Conservation (phyloP, 139 green algal species). For the Auxenochlorella protothecoides region DNA sequence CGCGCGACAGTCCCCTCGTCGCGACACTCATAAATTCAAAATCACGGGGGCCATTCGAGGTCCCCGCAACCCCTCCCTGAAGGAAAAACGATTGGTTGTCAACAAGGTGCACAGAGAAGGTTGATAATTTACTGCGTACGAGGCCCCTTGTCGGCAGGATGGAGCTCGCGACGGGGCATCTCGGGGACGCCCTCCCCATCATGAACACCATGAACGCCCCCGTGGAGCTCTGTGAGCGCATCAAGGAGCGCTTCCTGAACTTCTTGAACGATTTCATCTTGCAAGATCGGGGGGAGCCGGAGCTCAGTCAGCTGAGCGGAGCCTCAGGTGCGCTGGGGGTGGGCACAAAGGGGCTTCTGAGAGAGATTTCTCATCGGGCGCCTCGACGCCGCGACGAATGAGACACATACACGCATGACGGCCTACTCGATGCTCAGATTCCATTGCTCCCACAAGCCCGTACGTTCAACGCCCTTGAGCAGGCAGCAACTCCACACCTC, state of each 20-base stretch:
- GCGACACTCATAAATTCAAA: too few relatives aligned
- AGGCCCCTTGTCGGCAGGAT: too few relatives aligned
- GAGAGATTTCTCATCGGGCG: neutral
- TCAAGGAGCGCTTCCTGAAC: constrained; percentile 8
- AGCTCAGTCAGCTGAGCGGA: constrained; percentile 14
- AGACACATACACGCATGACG: too few relatives aligned
- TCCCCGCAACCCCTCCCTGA: too few relatives aligned
- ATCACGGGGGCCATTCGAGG: too few relatives aligned
- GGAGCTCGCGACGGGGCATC: too few relatives aligned
- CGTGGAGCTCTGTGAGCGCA: constrained; percentile 11
- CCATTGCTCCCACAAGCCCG: neutral
- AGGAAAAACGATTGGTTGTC: too few relatives aligned
- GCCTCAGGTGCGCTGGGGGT: constrained; percentile 10
- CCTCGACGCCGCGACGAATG: too few relatives aligned
- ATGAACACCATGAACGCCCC: constrained; percentile 25
- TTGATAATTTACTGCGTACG: too few relatives aligned
- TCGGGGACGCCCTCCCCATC: neutral
- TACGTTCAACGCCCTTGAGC: constrained; percentile 5
- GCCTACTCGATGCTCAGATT: too few relatives aligned
- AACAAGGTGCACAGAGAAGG: too few relatives aligned
- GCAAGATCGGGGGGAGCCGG: constrained; percentile 1
- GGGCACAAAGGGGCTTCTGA: neutral
- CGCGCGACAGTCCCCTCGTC: too few relatives aligned
- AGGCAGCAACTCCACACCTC: constrained; percentile 1
- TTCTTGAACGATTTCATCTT: constrained; percentile 24